These are phyloP conservation scores for Nothomitra cinnamomea DNA, from an alignment of 2,329 filamentous ascomycete genomes.

Conservation along the genomic window DNA sequence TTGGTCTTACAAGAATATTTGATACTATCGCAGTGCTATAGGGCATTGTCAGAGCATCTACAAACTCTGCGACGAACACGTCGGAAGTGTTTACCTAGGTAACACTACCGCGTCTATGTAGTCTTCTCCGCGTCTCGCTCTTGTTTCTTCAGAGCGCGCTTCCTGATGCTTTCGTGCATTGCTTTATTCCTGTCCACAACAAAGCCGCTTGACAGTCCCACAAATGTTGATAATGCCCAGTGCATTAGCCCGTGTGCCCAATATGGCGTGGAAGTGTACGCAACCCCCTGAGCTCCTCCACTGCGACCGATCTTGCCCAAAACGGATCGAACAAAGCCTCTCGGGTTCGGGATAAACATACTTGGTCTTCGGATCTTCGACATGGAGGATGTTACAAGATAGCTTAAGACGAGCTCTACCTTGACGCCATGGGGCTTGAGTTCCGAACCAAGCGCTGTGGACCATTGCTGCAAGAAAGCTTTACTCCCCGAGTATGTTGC, in stretches of 20 bases:
- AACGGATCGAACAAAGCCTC: slow-evolving; percentile 62
- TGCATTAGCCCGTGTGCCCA: slow-evolving; percentile 86
- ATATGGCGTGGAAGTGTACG: slow-evolving; percentile 77
- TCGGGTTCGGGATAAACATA: slow-evolving; percentile 62
- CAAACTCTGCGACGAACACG: background rate
- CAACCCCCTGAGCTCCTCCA: slow-evolving; percentile 60
- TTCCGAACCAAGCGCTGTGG: slow-evolving; percentile 66
- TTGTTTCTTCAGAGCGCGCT: slow-evolving; percentile 65
- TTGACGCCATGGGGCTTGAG: slow-evolving; percentile 65
- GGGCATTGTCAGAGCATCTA: too few species aligned
- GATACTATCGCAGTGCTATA: too few species aligned
- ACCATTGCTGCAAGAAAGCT: slow-evolving; percentile 96
- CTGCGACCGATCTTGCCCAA: slow-evolving; percentile 65
- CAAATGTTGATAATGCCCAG: slow-evolving; percentile 51
- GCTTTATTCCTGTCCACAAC: slow-evolving; percentile 43
- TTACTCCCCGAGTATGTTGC: slow-evolving; percentile 97
- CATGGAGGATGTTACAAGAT: slow-evolving; percentile 93
- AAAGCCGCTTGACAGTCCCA: slow-evolving; percentile 38
- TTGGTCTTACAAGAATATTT: too few species aligned
- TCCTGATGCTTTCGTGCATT: slow-evolving; percentile 74
- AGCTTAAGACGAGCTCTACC: slow-evolving; percentile 81
- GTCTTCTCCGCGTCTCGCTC: slow-evolving; percentile 64
- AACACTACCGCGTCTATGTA: background rate
- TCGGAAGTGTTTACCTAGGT: background rate
- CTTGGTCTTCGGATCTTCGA: slow-evolving; percentile 78